Evolutionary conservation across 371 early-diverging fungal species (phyloP).

Genomic region (Nematocida major): DNA sequence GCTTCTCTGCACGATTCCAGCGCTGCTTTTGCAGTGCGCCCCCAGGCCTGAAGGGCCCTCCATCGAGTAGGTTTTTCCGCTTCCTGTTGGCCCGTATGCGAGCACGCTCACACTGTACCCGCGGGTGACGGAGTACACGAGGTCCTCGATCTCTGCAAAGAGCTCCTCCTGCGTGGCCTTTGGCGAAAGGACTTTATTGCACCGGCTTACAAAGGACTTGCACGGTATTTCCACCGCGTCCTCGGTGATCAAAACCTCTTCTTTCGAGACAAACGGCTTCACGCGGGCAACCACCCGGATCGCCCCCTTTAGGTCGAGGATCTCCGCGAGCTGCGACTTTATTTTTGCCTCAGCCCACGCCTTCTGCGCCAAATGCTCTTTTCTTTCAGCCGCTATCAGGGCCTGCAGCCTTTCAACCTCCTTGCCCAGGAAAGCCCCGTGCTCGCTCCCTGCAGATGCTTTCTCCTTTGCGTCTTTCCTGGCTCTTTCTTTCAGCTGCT

Average conservation of each 20-base stretch:
- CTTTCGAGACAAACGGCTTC: conserved; percentile 68
- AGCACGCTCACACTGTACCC: conserved; percentile 95
- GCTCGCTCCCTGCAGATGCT: neutral
- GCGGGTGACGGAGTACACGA: conserved; percentile 85
- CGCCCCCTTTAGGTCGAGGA: conserved; percentile 81
- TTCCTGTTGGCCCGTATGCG: conserved; percentile 97
- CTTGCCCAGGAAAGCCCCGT: neutral
- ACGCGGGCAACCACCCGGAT: conserved; percentile 91
- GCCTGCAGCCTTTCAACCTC: neutral
- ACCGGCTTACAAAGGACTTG: conserved; percentile 67
- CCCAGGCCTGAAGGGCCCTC: conserved; percentile 69
- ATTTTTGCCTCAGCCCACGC: conserved; percentile 25
- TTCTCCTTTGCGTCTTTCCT: neutral
- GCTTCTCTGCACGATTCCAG: conserved; percentile 73
- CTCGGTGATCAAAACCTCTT: conserved; percentile 17
- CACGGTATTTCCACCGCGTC: conserved; percentile 61
- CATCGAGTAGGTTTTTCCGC: conserved; percentile 81
- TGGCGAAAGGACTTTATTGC: conserved; percentile 78
- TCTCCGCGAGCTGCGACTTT: conserved; percentile 13
- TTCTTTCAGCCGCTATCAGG: neutral
- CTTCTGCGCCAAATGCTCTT: neutral
- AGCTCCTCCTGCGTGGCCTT: conserved; percentile 71
- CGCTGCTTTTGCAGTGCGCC: conserved; percentile 66
- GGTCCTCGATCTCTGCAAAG: conserved; percentile 82
- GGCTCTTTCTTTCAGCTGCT: neutral